Percentiles rank a stretch among this genome's conserved stretches.
Evolutionary conservation across 2,329 filamentous ascomycete species (phyloP).

Genomic region (Lasiodiplodia hormozganensis): DNA sequence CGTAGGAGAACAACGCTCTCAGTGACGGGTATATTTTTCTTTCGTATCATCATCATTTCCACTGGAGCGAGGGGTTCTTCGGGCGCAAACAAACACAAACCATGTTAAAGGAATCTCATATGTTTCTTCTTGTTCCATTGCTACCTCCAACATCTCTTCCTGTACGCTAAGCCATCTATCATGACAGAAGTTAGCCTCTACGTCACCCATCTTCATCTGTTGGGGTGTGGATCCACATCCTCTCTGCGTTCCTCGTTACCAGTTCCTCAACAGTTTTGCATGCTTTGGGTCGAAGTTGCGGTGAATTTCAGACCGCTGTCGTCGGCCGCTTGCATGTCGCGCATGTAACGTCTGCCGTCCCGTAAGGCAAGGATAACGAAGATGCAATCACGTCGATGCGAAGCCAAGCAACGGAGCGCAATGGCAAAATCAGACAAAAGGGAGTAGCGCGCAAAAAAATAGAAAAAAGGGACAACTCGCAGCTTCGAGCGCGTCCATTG

Average conservation of each 20-base stretch:
- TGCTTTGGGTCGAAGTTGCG: background rate
- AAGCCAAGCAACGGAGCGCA: no score
- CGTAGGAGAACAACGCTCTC: slow-evolving; percentile 23
- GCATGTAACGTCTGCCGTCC: background rate
- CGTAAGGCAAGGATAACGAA: background rate
- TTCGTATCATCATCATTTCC: background rate
- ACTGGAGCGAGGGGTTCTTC: slow-evolving; percentile 18
- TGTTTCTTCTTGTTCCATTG: background rate
- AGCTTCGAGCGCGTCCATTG: no score
- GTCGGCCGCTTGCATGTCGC: background rate
- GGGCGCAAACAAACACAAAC: slow-evolving; percentile 20
- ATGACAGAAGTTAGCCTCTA: background rate
- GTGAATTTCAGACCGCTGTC: background rate
- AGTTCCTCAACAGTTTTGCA: background rate
- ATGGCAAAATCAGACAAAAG: no score
- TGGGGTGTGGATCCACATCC: background rate
- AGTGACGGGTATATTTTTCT: slow-evolving; percentile 5
- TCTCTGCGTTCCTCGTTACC: background rate
- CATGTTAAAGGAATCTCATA: background rate
- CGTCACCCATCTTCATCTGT: background rate
- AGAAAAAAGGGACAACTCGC: no score
- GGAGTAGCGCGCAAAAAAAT: no score
- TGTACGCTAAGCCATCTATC: slow-evolving; percentile 16
- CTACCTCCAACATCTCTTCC: background rate
- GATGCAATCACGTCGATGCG: no score